Percentiles rank a stretch among this genome's conserved stretches.
These are phyloP conservation scores for Hibiscus trionum DNA, from an alignment of 345 rosid genomes.

Conservation along the genomic window DNA sequence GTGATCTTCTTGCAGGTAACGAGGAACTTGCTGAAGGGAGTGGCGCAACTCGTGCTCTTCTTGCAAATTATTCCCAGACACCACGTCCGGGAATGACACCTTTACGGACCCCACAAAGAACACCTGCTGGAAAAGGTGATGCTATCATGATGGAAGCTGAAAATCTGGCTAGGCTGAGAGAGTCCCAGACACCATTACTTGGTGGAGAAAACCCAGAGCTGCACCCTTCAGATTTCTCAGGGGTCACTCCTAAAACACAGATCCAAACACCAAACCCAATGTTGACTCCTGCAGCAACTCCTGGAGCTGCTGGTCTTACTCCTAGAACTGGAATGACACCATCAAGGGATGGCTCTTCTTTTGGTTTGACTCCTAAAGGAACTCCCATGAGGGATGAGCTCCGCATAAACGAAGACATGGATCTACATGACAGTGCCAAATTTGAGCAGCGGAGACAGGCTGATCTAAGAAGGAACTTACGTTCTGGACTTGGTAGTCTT, in stretches of 20 bases:
- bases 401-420: slow-evolving; percentile 89
- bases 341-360: slow-evolving; percentile 72
- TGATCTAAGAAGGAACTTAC: slow-evolving; percentile 69
- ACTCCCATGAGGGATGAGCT: slow-evolving; percentile 97
- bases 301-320: slow-evolving; percentile 69
- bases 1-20: slow-evolving; percentile 70
- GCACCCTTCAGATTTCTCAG: slow-evolving; percentile 99
- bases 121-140: slow-evolving; percentile 96
- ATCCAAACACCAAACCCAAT: slow-evolving; percentile 90
- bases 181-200: slow-evolving; percentile 91
- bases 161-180: slow-evolving; percentile 89
- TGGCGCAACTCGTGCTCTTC: slow-evolving; percentile 91
- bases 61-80: slow-evolving; percentile 83
- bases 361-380: slow-evolving; percentile 82
- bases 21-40: slow-evolving; percentile 90
- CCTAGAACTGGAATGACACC: slow-evolving; percentile 96
- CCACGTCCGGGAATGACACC: slow-evolving; percentile 89
- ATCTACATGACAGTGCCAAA: slow-evolving; percentile 62
- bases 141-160: slow-evolving; percentile 99
- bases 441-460: slow-evolving; percentile 74
- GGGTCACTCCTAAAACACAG: slow-evolving; percentile 91
- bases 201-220: slow-evolving; percentile 98
- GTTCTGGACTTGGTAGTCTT: slow-evolving; percentile 65
- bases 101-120: slow-evolving; percentile 85
- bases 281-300: slow-evolving; percentile 90